These are phyloP conservation scores for Pulveroboletus sp. DNA, from an alignment of 768 basidiomycete species.

Conservation along the genomic window DNA sequence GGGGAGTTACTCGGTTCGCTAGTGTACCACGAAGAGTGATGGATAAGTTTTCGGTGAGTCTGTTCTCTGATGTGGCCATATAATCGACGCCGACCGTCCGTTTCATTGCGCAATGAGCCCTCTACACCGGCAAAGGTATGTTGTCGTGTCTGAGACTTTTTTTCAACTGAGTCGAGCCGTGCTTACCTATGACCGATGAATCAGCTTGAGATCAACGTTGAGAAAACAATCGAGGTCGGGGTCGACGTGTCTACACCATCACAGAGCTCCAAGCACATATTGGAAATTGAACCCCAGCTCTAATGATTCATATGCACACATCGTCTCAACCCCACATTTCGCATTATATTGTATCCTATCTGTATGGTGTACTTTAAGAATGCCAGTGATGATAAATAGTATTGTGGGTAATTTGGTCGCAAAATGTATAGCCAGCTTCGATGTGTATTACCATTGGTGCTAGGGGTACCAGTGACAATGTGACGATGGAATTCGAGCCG, in stretches of 20 bases:
- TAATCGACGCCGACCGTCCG: neutral
- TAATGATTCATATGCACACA: neutral
- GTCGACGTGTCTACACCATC: constrained; percentile 7
- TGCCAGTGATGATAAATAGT: too few relatives aligned
- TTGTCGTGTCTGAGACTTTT: neutral
- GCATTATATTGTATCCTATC: neutral
- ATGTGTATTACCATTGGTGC: too few relatives aligned
- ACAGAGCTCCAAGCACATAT: constrained; percentile 2
- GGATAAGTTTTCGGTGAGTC: constrained; percentile 11
- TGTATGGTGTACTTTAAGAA: neutral
- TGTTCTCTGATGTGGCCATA: neutral
- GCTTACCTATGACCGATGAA: neutral
- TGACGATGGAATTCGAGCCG: too few relatives aligned
- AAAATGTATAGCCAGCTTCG: too few relatives aligned
- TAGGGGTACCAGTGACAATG: too few relatives aligned
- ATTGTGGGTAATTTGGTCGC: too few relatives aligned
- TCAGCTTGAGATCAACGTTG: constrained; percentile 29
- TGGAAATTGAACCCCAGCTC: constrained; percentile 5
- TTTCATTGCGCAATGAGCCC: constrained; percentile 10
- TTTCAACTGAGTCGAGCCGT: too few relatives aligned
- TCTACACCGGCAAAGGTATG: constrained; percentile 18
- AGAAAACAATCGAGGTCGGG: constrained; percentile 27
- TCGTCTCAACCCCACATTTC: neutral
- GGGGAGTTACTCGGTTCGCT: constrained; percentile 22
- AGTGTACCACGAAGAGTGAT: constrained; percentile 13